These are phyloP conservation scores for Ustilago esculenta DNA, from an alignment of 1,284 basidiomycete species.

Conservation along the genomic window DNA sequence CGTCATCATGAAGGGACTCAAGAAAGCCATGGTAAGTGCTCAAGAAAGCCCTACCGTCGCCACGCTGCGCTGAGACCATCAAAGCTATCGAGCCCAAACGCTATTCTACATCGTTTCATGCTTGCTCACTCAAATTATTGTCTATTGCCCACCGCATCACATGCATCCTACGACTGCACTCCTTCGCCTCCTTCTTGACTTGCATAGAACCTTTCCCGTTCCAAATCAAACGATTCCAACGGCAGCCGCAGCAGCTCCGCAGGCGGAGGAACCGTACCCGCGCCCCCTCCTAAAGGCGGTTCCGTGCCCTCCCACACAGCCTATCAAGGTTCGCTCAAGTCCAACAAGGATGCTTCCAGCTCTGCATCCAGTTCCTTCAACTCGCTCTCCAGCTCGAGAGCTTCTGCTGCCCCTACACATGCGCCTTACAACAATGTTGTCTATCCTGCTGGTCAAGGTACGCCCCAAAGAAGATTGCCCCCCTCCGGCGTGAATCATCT, in stretches of 20 bases:
- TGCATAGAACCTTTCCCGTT: constrained; percentile 61
- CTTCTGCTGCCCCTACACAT: constrained; percentile 15
- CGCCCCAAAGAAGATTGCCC: constrained; percentile 34
- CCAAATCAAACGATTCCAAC: constrained; percentile 58
- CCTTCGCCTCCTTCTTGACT: neutral
- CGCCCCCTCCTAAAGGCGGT: constrained; percentile 58
- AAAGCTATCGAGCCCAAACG: no score
- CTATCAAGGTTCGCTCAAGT: constrained; percentile 58
- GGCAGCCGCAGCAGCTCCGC: constrained; percentile 50
- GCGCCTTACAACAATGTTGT: constrained; percentile 17
- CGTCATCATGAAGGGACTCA: constrained; percentile 65
- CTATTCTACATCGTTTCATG: no score
- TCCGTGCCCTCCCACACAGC: constrained; percentile 48
- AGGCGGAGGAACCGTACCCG: constrained; percentile 48
- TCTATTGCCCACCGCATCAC: neutral
- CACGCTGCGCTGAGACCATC: no score
- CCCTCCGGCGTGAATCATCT: constrained; percentile 27
- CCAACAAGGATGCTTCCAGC: constrained; percentile 30
- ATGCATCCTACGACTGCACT: neutral
- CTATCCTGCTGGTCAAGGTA: constrained; percentile 44
- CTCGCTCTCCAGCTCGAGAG: constrained; percentile 40
- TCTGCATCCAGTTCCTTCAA: constrained; percentile 52
- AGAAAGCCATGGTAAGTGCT: constrained; percentile 66
- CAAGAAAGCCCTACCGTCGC: no score
- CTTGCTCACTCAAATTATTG: no score